Percentiles rank a stretch among this genome's conserved stretches.
phyloP scores from a whole-genome alignment of 75 land plant species.

The Adiantum capillusveneris region DNA sequence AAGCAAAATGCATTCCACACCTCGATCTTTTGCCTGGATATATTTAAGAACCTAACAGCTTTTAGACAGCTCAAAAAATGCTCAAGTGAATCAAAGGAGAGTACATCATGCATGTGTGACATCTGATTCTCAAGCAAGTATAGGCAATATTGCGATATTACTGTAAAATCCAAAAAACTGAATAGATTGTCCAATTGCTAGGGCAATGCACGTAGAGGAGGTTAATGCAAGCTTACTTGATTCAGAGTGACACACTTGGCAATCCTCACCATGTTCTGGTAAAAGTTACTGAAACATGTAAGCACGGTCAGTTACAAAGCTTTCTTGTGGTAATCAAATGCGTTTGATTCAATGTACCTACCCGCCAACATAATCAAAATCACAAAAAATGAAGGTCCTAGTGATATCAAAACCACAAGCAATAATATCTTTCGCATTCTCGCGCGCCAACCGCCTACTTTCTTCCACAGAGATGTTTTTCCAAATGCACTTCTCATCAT shows the following conservation, averaged over 20 bases:
- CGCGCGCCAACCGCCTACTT: slow-evolving; percentile 73
- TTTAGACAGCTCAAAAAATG: too few species aligned
- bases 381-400: slow-evolving; percentile 88
- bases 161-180: too few species aligned
- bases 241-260: slow-evolving; percentile 85
- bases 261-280: slow-evolving; percentile 81
- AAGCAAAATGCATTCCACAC: too few species aligned
- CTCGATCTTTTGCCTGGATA: too few species aligned
- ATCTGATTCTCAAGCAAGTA: too few species aligned
- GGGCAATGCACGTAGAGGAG: too few species aligned
- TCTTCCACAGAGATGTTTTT: slow-evolving; percentile 86
- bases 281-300: slow-evolving; percentile 55
- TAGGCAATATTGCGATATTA: too few species aligned
- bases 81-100: too few species aligned
- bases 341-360: slow-evolving; percentile 19
- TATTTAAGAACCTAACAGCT: too few species aligned
- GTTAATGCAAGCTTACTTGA: slow-evolving; percentile 81
- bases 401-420: slow-evolving; percentile 94
- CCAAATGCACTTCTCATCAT: slow-evolving; percentile 99
- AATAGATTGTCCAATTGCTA: too few species aligned
- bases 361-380: slow-evolving; percentile 95
- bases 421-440: slow-evolving; percentile 97
- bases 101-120: too few species aligned
- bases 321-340: too few species aligned
- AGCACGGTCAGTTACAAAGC: neutral